Base-by-base conservation (phyloP, 305 asterid species). In the Fraxinus latifolia region DNA sequence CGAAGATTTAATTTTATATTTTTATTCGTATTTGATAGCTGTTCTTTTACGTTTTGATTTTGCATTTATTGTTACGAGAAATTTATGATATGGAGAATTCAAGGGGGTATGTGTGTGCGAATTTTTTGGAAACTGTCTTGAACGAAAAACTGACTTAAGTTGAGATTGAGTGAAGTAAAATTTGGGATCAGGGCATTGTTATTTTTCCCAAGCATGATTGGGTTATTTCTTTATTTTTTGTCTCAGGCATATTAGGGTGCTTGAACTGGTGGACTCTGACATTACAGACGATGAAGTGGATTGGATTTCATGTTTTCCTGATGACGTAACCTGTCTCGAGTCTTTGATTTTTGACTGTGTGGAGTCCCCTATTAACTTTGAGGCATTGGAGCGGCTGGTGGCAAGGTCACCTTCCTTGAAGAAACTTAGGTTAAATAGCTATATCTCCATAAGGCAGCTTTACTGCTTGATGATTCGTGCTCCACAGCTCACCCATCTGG, bases 221-320 rank as follows among this genome's bases (percentile, higher is more conserved):
- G 33, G 34, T 32, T 33, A 33, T 33, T 33, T 33, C 4, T 32
- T 32, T 32, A 4, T 32, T 31, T 31, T 76, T 33, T 77, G 15
- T 81, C 83, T 81, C 91, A 89, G 92, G 91, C 70, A 87, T 32
- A 76, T 89, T 33, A 87, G 88, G 81, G 92, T 86, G 77, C 88
- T 90, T 84, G 90, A 90, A 80, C 79, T 90, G 85, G 76, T 85
- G 23, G 93, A 90, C 14, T 87, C 85, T 3, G 90, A 87, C 60
- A 83, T 87, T 39, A 37, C 79, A 11, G 90, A 87, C 27, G 89
- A 87, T 81, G 90, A 90, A 74, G 89, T 76, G 83, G 93, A 90
- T 77, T 90, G 93, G 93, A 80, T 90, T 81, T 87, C 89, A 2
- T 90, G 87, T 76, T 90, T 90, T 78, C 93, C 93, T 2, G 89